Evolutionary conservation across 371 early-diverging fungal species (phyloP), one percentile per base, ranked within the genome.

Genomic region (Mortierella sp.): DNA sequence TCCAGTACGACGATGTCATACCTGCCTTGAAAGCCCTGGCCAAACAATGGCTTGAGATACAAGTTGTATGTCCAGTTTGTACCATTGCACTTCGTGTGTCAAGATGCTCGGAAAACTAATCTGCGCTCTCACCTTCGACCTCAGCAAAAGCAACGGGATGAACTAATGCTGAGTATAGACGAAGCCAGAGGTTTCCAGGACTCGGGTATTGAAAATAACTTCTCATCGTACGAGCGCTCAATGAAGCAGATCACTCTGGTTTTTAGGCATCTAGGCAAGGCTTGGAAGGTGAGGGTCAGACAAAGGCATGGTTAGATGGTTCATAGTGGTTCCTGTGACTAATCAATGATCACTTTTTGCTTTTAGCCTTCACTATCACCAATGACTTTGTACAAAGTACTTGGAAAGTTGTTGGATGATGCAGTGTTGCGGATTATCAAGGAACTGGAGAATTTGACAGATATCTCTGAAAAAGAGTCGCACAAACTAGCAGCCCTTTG

Each of bases 381-480:
- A 10, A 46, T 58, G 27, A 49, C 79, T 10, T 80, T 80, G 65
- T 71, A 69, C 49, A 56, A 39, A 4, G 47, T 80, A 2, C 60
- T 90, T 22, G 85, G 84, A 0, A 65, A 71, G 17, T 67, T 91
- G 7, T 69, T 88, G 14, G 82, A 86, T 60, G 78, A 71, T 52
- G 66, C 82, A 14, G 54, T 86, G 13, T 55, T 53, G 27, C 62
- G 81, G 17, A 60, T 90, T n/a, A 85, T 85, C 34, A 60, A 59
- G 17, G 88, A 90, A 54, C 68, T 91, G 29, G 83, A 85, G 34
- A 67, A 73, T 6, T 57, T 90, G 29, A 56, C 68, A 47, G 93
- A 92, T 56, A 92, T 92, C 62, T 88, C 88, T 1, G 91, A 86
- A 5, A 85, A 88, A 29, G 93, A 91, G 57, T 89, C 90, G 0